Conservation (phyloP, 2,329 filamentous ascomycete species). For the Niveomyces coronatus region DNA sequence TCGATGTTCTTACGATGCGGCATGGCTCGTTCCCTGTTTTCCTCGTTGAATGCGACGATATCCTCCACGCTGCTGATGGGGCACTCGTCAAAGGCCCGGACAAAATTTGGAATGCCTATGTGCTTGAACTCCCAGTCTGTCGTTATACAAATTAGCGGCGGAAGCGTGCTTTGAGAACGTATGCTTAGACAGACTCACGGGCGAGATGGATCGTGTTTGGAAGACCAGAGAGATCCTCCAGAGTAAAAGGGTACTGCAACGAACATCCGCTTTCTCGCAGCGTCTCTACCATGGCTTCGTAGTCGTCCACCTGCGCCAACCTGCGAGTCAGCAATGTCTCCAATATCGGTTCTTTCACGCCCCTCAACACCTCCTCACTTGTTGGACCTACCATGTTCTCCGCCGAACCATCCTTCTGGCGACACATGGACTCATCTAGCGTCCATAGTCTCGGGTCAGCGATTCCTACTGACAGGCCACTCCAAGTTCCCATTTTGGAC, state of each 20-base stretch:
- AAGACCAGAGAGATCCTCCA: constrained; percentile 2
- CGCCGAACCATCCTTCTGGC: constrained; percentile 7
- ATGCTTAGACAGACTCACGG: constrained; percentile 7
- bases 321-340: background rate
- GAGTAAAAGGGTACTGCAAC: constrained; percentile 4
- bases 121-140: constrained; percentile 17
- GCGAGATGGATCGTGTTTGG: constrained; percentile 7
- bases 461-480: constrained; percentile 8
- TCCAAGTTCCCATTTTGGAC: constrained; percentile 8
- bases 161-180: background rate
- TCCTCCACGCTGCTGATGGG: constrained; percentile 7
- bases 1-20: constrained; percentile 9
- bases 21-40: constrained; percentile 13
- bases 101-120: constrained; percentile 12
- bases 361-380: background rate
- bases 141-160: background rate
- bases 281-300: constrained; percentile 3
- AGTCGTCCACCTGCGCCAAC: constrained; percentile 5
- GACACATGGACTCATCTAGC: constrained; percentile 10
- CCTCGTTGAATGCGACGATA: constrained; percentile 16
- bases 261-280: constrained; percentile 2
- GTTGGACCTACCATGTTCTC: constrained; percentile 11
- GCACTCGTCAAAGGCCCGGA: constrained; percentile 12
- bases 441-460: constrained; percentile 11
- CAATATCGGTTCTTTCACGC: background rate